phyloP scores from a whole-genome alignment of 2,329 filamentous ascomycete genomes.

The Ophiostoma quercus region DNA sequence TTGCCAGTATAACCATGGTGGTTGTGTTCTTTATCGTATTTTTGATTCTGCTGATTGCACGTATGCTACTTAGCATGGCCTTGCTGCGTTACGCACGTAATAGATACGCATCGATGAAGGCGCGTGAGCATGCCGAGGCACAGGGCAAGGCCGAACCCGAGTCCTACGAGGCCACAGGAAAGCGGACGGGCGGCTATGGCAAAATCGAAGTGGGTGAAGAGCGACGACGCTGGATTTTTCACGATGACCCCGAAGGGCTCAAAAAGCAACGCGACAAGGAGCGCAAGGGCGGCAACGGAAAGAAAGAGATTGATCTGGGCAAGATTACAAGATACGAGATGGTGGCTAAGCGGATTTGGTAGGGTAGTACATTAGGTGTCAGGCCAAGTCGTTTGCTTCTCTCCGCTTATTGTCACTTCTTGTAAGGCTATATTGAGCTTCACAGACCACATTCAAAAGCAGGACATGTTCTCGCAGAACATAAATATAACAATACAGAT shows the following conservation, averaged over 20 bases:
- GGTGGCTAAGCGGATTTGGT: slow-evolving; percentile 97
- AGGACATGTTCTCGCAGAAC: not conserved
- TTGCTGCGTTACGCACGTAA: slow-evolving; percentile 73
- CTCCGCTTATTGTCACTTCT: no score
- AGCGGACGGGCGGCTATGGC: slow-evolving; percentile 74
- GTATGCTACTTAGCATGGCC: slow-evolving; percentile 82
- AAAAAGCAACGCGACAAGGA: slow-evolving; percentile 46
- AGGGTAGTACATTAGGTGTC: slow-evolving; percentile 49
- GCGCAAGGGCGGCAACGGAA: slow-evolving; percentile 41
- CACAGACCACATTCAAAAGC: not conserved
- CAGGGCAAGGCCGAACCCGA: slow-evolving; percentile 46
- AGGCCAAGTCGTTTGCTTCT: no score
- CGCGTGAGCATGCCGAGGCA: slow-evolving; percentile 52
- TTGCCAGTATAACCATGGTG: slow-evolving; percentile 74
- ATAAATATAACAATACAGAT: not conserved
- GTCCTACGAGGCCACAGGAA: slow-evolving; percentile 63
- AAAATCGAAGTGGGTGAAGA: slow-evolving; percentile 87
- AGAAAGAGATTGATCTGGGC: slow-evolving; percentile 56
- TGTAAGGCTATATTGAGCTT: not conserved
- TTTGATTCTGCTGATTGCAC: slow-evolving; percentile 75
- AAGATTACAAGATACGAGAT: slow-evolving; percentile 80
- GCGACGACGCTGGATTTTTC: slow-evolving; percentile 77
- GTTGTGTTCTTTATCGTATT: slow-evolving; percentile 81
- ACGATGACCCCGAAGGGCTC: slow-evolving; percentile 70
- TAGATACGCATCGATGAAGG: slow-evolving; percentile 76